A percentile compares a stretch with the other conserved stretches of the same genome.
Evolutionary conservation across 1,139 yeast genomes (phyloP).

Genomic region (Hyphopichia fennica): DNA sequence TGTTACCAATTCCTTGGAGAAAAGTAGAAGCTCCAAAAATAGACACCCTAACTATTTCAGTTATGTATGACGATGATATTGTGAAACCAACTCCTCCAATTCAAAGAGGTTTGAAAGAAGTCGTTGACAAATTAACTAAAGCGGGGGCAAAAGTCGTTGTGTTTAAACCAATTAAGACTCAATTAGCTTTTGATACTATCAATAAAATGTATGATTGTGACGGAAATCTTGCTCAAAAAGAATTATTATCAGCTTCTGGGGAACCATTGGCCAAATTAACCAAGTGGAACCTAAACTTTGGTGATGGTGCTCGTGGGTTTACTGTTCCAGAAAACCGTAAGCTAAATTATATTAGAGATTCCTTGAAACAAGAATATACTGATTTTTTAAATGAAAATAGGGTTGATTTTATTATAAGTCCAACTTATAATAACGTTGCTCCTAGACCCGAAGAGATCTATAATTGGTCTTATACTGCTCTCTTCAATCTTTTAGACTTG

Average conservation of each 20-base stretch:
- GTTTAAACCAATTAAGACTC: slow-evolving; percentile 54
- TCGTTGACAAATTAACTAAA: slow-evolving; percentile 9
- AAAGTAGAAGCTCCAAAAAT: slow-evolving; percentile 33
- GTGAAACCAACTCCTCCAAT: slow-evolving; percentile 49
- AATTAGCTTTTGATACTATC: slow-evolving; percentile 54
- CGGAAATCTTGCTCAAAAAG: slow-evolving; percentile 57
- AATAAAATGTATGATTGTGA: slow-evolving; percentile 56
- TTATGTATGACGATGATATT: slow-evolving; percentile 22
- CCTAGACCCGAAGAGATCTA: slow-evolving; percentile 64
- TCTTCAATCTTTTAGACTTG: slow-evolving; percentile 64
- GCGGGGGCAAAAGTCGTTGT: slow-evolving; percentile 22
- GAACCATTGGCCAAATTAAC: slow-evolving; percentile 65
- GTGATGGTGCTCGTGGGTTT: slow-evolving; percentile 51
- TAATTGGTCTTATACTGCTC: slow-evolving; percentile 76
- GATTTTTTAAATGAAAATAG: slow-evolving; percentile 52
- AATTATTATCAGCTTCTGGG: slow-evolving; percentile 56
- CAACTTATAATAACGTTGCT: slow-evolving; percentile 71
- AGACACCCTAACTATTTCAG: slow-evolving; percentile 21
- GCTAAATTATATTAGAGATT: slow-evolving; percentile 52
- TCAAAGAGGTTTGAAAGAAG: slow-evolving; percentile 12
- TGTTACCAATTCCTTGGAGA: slow-evolving; percentile 64
- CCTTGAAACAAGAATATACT: slow-evolving; percentile 54
- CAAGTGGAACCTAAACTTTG: slow-evolving; percentile 57
- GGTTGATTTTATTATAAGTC: slow-evolving; percentile 68
- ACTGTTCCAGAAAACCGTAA: slow-evolving; percentile 48